phyloP scores from a whole-genome alignment of 2,329 filamentous ascomycete species.

The Hansfordia pulvinata region DNA sequence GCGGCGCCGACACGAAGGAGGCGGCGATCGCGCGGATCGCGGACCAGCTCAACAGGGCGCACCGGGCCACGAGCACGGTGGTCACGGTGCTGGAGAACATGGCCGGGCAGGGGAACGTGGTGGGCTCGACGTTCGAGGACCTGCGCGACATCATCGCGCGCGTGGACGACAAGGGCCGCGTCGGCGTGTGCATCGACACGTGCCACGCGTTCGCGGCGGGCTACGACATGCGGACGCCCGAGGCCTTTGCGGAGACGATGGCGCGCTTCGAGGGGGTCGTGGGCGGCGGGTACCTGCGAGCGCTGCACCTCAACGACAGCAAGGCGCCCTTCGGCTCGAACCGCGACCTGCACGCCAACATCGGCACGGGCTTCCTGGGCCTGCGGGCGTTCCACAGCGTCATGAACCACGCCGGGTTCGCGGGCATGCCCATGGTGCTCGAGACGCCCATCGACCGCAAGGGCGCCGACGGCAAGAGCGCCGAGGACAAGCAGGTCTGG shows the following conservation, averaged over 20 bases:
- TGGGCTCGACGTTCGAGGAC: conserved; percentile 78
- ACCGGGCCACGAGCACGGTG: conserved; percentile 61
- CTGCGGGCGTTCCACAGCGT: conserved; percentile 82
- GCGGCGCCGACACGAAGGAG: conserved; percentile 50
- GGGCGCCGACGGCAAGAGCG: conserved; percentile 47
- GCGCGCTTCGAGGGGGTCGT: conserved; percentile 64
- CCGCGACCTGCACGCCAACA: conserved; percentile 88
- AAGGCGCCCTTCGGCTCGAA: conserved; percentile 76
- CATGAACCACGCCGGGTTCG: conserved; percentile 68
- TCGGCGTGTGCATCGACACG: conserved; percentile 93
- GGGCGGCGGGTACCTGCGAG: conserved; percentile 66
- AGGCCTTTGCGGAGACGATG: conserved; percentile 61
- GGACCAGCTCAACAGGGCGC: conserved; percentile 66
- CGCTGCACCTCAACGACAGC: conserved; percentile 88
- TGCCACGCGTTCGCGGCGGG: conserved; percentile 94
- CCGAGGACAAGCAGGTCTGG: conserved; percentile 77
- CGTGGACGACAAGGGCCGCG: conserved; percentile 66
- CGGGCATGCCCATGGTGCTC: conserved; percentile 76
- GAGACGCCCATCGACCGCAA: conserved; percentile 85
- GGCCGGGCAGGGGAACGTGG: conserved; percentile 78
- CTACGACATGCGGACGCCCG: conserved; percentile 71
- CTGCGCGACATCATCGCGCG: conserved; percentile 70
- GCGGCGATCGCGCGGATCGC: conserved; percentile 72
- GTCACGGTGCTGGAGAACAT: conserved; percentile 89
- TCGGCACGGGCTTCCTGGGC: conserved; percentile 87